Evolutionary conservation across 352 stramenopile genomes (phyloP).

Genomic region (Globisporangium abappressorium): DNA sequence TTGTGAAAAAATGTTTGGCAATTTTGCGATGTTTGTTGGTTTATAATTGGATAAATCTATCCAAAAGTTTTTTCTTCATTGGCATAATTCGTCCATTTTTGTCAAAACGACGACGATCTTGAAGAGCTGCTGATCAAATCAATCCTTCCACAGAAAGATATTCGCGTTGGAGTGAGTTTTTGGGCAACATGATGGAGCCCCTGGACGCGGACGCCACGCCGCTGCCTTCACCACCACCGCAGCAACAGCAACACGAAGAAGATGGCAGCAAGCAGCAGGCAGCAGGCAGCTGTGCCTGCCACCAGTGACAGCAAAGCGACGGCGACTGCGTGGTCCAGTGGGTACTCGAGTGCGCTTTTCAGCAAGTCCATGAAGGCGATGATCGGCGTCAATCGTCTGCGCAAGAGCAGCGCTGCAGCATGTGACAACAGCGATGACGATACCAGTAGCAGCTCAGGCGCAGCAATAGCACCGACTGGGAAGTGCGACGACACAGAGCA

Average conservation of each 20-base stretch:
- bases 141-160: slow-evolving; percentile 8
- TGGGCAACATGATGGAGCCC: slow-evolving; percentile 8
- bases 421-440: neutral
- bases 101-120: slow-evolving; percentile 4
- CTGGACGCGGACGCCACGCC: slow-evolving; percentile 7
- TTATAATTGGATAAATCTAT: neutral
- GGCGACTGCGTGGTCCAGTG: slow-evolving; percentile 12
- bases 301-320: neutral
- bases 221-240: neutral
- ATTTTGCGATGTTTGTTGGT: no score
- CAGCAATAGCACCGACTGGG: neutral
- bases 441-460: neutral
- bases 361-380: slow-evolving; percentile 59
- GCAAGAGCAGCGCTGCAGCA: neutral
- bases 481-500: slow-evolving; percentile 22
- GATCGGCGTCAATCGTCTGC: slow-evolving; percentile 28
- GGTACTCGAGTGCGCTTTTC: slow-evolving; percentile 40
- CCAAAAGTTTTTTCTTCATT: neutral
- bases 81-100: neutral
- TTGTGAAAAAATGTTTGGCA: no score
- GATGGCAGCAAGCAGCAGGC: neutral
- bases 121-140: slow-evolving; percentile 1
- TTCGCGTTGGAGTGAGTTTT: neutral
- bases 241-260: neutral
- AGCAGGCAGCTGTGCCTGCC: neutral